Conservation (phyloP, 257 asterid species). For the Solanum stenotomum region DNA sequence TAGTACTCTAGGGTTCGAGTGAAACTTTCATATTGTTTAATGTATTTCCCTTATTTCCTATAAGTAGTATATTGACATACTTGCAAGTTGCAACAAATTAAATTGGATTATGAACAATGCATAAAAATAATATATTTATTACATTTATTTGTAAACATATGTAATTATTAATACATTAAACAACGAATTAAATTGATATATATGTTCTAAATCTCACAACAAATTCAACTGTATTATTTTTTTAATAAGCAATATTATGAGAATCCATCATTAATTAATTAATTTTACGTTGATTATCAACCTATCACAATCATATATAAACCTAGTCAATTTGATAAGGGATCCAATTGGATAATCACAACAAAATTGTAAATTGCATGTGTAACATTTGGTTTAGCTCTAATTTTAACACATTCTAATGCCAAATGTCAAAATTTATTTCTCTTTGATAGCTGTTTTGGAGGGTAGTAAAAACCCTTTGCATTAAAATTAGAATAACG, state of each 20-base stretch:
- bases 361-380: background rate
- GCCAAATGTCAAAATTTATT: background rate
- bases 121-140: too few species aligned
- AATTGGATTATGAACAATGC: too few species aligned
- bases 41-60: too few species aligned
- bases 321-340: background rate
- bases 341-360: background rate
- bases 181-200: too few species aligned
- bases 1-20: too few species aligned
- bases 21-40: too few species aligned
- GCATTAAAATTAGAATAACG: background rate
- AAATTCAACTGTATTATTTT: background rate
- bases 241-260: background rate
- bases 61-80: too few species aligned
- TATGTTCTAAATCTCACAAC: background rate
- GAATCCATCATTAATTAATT: background rate
- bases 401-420: background rate
- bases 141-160: too few species aligned
- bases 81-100: too few species aligned
- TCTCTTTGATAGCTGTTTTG: background rate
- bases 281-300: background rate
- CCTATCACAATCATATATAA: background rate
- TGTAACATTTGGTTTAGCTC: background rate
- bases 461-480: background rate
- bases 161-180: too few species aligned